Evolutionary conservation across 2,329 filamentous ascomycete species (phyloP), one percentile per base, ranked within the genome.

Genomic region (Cladophialophora chaetospira): DNA sequence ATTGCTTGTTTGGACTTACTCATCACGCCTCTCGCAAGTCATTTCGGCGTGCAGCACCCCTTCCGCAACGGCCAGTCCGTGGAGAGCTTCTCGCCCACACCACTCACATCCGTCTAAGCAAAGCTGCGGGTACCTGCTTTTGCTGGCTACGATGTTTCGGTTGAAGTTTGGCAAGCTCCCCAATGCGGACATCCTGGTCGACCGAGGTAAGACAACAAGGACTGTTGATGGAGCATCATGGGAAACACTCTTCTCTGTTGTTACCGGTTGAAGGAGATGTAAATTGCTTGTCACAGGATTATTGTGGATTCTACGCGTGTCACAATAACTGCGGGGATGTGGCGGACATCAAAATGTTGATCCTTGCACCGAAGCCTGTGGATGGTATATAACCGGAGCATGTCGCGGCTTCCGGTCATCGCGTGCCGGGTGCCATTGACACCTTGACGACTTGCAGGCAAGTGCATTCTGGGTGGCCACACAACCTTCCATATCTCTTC

Each of bases 31-130:
- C 15, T 47, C 15, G 19, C 17, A 8, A 17, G 46, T 15, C 46
- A 5, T 38, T 15, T 17, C 10, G 13, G 2, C 5, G 19, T 4
- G 23, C 25, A 5, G 23, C 6, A 10, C 5, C 23, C 28, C n/a
- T 17, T 42, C 36, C 31, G 26, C 49, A 54, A 43, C 21, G 49
- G 55, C 55, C 28, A 33, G 42, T 50, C 50, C 47, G 49, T 49
- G 44, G 50, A 29, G 38, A 26, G 25, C 26, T 33, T 26, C 31
- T 17, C 19, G n/a, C 4, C n/a, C 31, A 38, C 46, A 11, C 48
- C 23, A 33, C 28, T 23, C 31, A 25, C 23, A 25, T 49, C 23
- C 26, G 25, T 25, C 25, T 42, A 31, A 42, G 40, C 15, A 11
- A 38, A 15, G 25, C 25, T 23, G 38, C 46, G 46, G 53, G 29